phyloP scores from a whole-genome alignment of 2,329 filamentous ascomycete species.

The Aspergillus thermomutatus region DNA sequence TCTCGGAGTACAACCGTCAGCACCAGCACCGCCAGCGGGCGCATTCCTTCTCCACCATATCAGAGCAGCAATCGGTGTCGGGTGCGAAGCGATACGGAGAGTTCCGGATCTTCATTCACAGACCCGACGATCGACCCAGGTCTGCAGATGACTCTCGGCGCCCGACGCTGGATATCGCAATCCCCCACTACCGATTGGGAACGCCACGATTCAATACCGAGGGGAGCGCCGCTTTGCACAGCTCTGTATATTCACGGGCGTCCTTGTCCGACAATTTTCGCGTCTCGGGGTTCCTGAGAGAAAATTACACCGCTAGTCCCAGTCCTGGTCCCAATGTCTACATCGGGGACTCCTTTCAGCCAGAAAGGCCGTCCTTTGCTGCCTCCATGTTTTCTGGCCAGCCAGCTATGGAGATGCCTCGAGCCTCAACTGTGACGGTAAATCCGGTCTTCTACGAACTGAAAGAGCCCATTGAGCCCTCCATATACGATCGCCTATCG shows the following conservation, averaged over 20 bases:
- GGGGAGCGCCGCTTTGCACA: conserved; percentile 73
- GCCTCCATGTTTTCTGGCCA: conserved; percentile 36
- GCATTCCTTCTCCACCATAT: conserved; percentile 73
- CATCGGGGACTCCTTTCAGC: conserved; percentile 21
- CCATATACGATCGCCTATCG: conserved; percentile 77
- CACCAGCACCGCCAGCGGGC: conserved; percentile 56
- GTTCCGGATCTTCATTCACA: conserved; percentile 77
- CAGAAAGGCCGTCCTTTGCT: conserved; percentile 32
- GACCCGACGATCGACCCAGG: conserved; percentile 62
- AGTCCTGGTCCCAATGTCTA: conserved; percentile 23
- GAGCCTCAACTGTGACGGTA: conserved; percentile 31
- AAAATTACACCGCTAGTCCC: conserved; percentile 24
- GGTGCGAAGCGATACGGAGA: conserved; percentile 55
- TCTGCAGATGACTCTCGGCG: conserved; percentile 58
- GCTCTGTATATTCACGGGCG: conserved; percentile 69
- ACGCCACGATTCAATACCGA: conserved; percentile 74
- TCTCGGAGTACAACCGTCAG: conserved; percentile 18
- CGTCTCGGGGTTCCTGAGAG: conserved; percentile 57
- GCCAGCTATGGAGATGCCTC: conserved; percentile 29
- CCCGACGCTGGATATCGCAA: conserved; percentile 67
- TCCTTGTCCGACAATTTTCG: conserved; percentile 67
- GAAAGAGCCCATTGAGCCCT: conserved; percentile 60
- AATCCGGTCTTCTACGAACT: conserved; percentile 45
- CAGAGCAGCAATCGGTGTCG: conserved; percentile 53
- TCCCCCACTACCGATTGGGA: conserved; percentile 80